Conservation (phyloP, 2,329 filamentous ascomycete genomes). For the Xylariaceae sp. region DNA sequence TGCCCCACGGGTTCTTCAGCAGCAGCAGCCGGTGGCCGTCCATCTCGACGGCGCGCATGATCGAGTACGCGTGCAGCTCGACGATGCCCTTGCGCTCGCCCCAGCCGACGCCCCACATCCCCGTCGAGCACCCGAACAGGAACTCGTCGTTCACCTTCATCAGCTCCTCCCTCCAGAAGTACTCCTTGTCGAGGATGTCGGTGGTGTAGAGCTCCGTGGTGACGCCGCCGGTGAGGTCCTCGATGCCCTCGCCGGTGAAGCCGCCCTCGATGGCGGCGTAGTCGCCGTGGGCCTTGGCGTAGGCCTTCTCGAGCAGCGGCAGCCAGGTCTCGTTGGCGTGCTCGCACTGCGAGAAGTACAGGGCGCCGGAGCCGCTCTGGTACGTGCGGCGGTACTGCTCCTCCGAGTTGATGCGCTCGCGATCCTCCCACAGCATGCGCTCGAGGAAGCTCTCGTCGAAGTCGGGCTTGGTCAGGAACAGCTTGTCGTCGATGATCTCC, state of each 20-base stretch:
- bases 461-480: slow-evolving; percentile 59
- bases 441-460: slow-evolving; percentile 62
- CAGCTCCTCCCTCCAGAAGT: slow-evolving; percentile 79
- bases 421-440: slow-evolving; percentile 49
- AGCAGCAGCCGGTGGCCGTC: slow-evolving; percentile 66
- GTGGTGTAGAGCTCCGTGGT: slow-evolving; percentile 67
- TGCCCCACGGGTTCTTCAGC: slow-evolving; percentile 78
- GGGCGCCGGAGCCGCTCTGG: slow-evolving; percentile 68
- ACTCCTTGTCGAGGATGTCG: slow-evolving; percentile 73
- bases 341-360: slow-evolving; percentile 72
- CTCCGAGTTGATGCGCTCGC: slow-evolving; percentile 54
- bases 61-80: slow-evolving; percentile 63
- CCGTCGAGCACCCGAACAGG: slow-evolving; percentile 64
- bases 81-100: slow-evolving; percentile 59
- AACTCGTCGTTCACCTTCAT: slow-evolving; percentile 79
- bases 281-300: slow-evolving; percentile 75
- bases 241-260: slow-evolving; percentile 60
- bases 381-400: slow-evolving; percentile 64
- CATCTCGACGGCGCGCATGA: slow-evolving; percentile 61
- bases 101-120: slow-evolving; percentile 48
- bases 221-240: slow-evolving; percentile 66
- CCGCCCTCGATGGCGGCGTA: slow-evolving; percentile 73
- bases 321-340: slow-evolving; percentile 74
- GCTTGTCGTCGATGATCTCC: slow-evolving; percentile 61
- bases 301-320: slow-evolving; percentile 72